phyloP scores from a whole-genome alignment of 495 filamentous ascomycete species.

The Aspergillus nidulans region DNA sequence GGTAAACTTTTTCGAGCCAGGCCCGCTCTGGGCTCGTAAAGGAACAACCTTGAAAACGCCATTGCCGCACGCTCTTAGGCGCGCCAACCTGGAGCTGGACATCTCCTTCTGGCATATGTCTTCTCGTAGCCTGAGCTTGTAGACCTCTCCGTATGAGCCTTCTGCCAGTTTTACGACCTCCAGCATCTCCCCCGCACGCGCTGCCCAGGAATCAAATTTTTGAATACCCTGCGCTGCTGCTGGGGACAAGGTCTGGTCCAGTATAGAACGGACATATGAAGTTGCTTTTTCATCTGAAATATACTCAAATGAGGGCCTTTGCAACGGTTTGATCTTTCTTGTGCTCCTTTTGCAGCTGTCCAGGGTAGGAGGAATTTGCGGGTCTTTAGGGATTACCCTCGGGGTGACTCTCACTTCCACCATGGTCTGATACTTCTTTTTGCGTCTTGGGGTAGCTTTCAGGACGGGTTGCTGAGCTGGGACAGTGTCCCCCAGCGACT shows the following conservation, averaged over 20 bases:
- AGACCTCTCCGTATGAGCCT: constrained; percentile 51
- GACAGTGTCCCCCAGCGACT: background rate
- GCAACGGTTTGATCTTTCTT: constrained; percentile 16
- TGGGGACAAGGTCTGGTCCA: constrained; percentile 36
- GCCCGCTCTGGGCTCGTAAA: constrained; percentile 38
- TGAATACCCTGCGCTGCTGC: constrained; percentile 36
- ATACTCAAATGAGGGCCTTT: constrained; percentile 32
- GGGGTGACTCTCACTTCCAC: constrained; percentile 31
- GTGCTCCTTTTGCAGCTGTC: constrained; percentile 11
- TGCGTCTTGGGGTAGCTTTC: background rate
- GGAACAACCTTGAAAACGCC: constrained; percentile 51
- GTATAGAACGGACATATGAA: constrained; percentile 36
- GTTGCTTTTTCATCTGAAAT: constrained; percentile 35
- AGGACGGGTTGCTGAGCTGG: constrained; percentile 4
- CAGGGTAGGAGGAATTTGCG: background rate
- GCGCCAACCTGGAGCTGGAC: constrained; percentile 39
- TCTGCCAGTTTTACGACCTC: constrained; percentile 47
- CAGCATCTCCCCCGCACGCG: constrained; percentile 37
- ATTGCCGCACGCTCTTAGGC: constrained; percentile 36
- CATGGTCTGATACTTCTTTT: constrained; percentile 24
- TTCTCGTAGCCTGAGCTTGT: constrained; percentile 40
- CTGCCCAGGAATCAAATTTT: constrained; percentile 41
- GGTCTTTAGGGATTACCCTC: background rate
- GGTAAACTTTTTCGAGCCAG: constrained; percentile 45
- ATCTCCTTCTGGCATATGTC: constrained; percentile 34